A percentile compares a stretch with the other conserved stretches of the same genome.
Evolutionary conservation across 345 rosid species (phyloP).

Genomic region (Schrenkiella parvula): DNA sequence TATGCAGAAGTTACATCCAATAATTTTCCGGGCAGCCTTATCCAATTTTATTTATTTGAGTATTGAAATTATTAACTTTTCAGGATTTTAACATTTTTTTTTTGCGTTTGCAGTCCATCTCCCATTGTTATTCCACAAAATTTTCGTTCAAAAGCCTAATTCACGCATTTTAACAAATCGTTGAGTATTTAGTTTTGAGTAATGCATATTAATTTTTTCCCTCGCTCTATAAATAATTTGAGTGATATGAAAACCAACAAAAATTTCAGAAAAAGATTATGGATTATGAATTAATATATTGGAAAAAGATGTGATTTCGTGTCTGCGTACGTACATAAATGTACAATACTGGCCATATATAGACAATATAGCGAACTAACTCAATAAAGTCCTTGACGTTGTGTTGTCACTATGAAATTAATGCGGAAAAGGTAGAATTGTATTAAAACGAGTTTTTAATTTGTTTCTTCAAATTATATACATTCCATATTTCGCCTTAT

Average conservation of each 20-base stretch:
- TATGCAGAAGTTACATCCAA: neutral
- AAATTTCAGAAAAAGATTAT: neutral
- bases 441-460: neutral
- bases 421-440: constrained; percentile 17
- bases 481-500: constrained; percentile 14
- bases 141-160: neutral
- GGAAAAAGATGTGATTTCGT: neutral
- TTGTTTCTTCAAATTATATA: neutral
- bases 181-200: neutral
- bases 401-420: constrained; percentile 27
- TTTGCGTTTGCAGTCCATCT: neutral
- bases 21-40: neutral
- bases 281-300: neutral
- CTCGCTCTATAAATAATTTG: neutral
- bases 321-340: constrained; percentile 25
- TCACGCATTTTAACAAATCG: no score
- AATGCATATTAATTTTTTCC: neutral
- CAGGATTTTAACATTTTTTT: neutral
- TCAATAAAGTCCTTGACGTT: constrained; percentile 29
- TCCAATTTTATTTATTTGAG: neutral
- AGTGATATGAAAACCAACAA: neutral
- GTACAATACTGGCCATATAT: constrained; percentile 21
- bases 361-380: constrained; percentile 27
- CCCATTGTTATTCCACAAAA: neutral
- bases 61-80: neutral